These are phyloP conservation scores for Zoysia japonica DNA, from an alignment of 176 grass and related monocot genomes.

Conservation along the genomic window DNA sequence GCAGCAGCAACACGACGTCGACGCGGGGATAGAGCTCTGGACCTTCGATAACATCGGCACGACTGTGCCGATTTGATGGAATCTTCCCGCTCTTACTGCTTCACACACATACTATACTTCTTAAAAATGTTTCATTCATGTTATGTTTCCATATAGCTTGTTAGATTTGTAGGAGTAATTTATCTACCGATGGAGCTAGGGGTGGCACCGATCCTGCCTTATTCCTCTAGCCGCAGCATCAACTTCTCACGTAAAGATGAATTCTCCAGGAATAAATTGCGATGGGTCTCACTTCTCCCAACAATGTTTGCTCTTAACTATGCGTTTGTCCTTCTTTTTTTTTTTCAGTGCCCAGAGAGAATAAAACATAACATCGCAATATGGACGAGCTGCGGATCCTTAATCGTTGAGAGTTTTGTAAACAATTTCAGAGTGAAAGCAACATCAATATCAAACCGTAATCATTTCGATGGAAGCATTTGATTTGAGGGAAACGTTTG, in stretches of 20 bases:
- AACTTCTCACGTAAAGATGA: constrained; percentile 13
- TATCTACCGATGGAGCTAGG: not conserved
- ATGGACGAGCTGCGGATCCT: no score
- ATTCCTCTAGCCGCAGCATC: not conserved
- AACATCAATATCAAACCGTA: no score
- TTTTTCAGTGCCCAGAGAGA: not conserved
- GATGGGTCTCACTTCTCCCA: not conserved
- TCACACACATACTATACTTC: not conserved
- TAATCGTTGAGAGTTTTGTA: no score
- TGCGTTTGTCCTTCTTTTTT: not conserved
- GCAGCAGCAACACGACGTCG: not conserved
- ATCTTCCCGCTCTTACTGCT: not conserved
- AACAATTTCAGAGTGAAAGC: no score
- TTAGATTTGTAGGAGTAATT: constrained; percentile 23
- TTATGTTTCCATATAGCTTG: not conserved
- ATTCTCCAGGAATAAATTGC: constrained; percentile 32
- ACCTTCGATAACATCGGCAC: constrained; percentile 34
- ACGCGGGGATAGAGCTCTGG: constrained; percentile 44
- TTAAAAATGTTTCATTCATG: not conserved
- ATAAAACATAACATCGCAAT: no score
- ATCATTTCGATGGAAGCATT: no score
- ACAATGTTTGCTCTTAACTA: not conserved
- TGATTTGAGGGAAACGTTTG: no score
- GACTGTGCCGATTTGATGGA: constrained; percentile 10
- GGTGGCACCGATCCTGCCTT: not conserved